Percentiles rank a stretch among this genome's conserved stretches.
Conservation (phyloP, 257 asterid species). For the Perilla frutescens region DNA sequence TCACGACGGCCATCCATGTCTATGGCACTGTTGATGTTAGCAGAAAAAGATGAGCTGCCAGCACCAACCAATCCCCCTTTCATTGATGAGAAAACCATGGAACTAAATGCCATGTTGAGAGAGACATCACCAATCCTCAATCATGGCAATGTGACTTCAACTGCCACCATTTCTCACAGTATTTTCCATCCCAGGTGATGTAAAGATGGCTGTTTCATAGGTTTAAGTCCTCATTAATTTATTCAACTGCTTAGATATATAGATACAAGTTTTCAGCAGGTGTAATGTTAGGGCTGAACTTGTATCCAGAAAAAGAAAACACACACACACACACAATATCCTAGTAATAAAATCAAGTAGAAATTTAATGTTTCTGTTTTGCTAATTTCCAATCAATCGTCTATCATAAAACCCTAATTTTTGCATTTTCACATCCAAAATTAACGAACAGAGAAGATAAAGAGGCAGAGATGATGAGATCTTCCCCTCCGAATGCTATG, state of each 20-base stretch:
- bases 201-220: neutral
- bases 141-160: conserved; percentile 41
- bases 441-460: too few relatives aligned
- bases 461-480: too few relatives aligned
- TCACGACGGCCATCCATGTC: conserved; percentile 67
- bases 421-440: too few relatives aligned
- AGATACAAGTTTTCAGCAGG: neutral
- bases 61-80: conserved; percentile 66
- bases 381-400: too few relatives aligned
- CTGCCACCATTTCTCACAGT: conserved; percentile 57
- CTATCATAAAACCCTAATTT: too few relatives aligned
- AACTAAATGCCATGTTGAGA: conserved; percentile 40
- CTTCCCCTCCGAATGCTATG: too few relatives aligned
- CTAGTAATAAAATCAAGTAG: too few relatives aligned
- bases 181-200: conserved; percentile 58
- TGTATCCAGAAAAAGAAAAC: too few relatives aligned
- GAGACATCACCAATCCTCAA: conserved; percentile 23
- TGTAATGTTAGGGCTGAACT: too few relatives aligned
- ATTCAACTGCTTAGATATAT: neutral
- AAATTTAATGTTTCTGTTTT: too few relatives aligned
- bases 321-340: too few relatives aligned
- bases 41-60: conserved; percentile 55
- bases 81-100: conserved; percentile 58
- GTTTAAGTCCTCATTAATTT: neutral
- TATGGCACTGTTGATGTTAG: conserved; percentile 58